Conservation (phyloP, 768 basidiomycete genomes). For the Suillus cothurnatus region DNA sequence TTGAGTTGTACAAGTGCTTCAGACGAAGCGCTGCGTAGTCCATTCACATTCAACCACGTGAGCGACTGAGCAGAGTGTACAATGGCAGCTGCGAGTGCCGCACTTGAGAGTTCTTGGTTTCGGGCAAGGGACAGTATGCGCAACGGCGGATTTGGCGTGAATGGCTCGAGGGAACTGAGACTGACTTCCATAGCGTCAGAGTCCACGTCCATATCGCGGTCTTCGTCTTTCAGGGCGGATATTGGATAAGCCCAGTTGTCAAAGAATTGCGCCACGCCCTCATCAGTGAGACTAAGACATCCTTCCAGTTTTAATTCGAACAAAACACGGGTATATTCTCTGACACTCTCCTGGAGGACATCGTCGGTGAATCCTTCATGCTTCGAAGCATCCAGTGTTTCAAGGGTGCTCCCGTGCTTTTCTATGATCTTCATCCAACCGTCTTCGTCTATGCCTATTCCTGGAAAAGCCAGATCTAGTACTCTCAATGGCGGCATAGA, state of each 20-base stretch:
- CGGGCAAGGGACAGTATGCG: conserved; percentile 60
- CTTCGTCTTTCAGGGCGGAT: conserved; percentile 6
- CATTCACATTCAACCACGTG: conserved; percentile 69
- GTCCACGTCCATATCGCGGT: conserved; percentile 26
- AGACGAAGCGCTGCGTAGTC: conserved; percentile 64
- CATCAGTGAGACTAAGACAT: conserved; percentile 66
- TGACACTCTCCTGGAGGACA: conserved; percentile 64
- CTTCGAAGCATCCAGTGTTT: conserved; percentile 69
- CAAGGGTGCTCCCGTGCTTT: conserved; percentile 55
- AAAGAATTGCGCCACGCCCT: conserved; percentile 73
- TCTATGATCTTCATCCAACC: conserved; percentile 58
- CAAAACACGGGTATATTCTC: conserved; percentile 48
- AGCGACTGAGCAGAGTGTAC: conserved; percentile 65
- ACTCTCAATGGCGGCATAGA: conserved; percentile 42
- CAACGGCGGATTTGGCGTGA: conserved; percentile 47
- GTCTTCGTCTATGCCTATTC: conserved; percentile 53
- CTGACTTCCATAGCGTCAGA: background rate
- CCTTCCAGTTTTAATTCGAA: conserved; percentile 55
- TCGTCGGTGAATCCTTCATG: conserved; percentile 63
- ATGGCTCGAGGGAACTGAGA: conserved; percentile 2
- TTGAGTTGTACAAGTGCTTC: conserved; percentile 44
- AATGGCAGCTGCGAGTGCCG: conserved; percentile 64
- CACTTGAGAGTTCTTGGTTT: conserved; percentile 52
- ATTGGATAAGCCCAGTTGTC: conserved; percentile 42
- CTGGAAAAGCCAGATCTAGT: conserved; percentile 73